Base-by-base conservation (phyloP, 257 asterid genomes). In the Misopates orontium region DNA sequence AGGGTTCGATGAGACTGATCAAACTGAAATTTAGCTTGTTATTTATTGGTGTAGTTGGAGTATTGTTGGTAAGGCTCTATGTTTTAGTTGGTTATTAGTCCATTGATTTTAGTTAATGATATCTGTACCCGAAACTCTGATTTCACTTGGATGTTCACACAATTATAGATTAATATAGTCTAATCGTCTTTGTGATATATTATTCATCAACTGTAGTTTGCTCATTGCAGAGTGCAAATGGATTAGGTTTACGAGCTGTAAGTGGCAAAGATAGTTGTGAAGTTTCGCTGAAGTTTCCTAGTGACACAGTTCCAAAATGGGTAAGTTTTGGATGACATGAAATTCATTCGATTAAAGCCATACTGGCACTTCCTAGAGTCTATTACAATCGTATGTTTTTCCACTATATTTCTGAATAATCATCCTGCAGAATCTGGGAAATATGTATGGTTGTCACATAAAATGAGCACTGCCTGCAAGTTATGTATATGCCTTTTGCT, bases 161-260 rank as follows among this genome's bases (percentile, higher is more conserved):
- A 21, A 39, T 52, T 24, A 57, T 21, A 20, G 41, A 32, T 44
- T 62, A 14, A 47, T 15, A 57, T 15, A 4, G 52, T 48, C 28
- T 17, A 22, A 56, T 45, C 15, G 50, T 24, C 19, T 11, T 13
- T 45, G 60, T 31, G n/a, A 42, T 28, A 14, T 52, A 22, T 28
- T 19, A 42, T 61, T 67, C 50, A 9, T 57, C 36, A 31, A 75
- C 19, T 64, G 53, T 39, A 54, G 63, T 65, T 25, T 58, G 57
- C 16, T 61, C 69, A 55, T 42, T 79, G 81, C 95, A 94, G 99
- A 78, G 82, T 72, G 89, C 89, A 57, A 94, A 94, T 88, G 99
- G 99, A 77, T 83, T 94, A 76, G 99, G 99, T 66, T 77, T 90
- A 68, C 91, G 84, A 81, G 97, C 96, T 69, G 82, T 69, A 64